Percentiles rank a stretch among this genome's conserved stretches.
Conservation (phyloP, 2,329 filamentous ascomycete species). For the Fusarium tuaranense region DNA sequence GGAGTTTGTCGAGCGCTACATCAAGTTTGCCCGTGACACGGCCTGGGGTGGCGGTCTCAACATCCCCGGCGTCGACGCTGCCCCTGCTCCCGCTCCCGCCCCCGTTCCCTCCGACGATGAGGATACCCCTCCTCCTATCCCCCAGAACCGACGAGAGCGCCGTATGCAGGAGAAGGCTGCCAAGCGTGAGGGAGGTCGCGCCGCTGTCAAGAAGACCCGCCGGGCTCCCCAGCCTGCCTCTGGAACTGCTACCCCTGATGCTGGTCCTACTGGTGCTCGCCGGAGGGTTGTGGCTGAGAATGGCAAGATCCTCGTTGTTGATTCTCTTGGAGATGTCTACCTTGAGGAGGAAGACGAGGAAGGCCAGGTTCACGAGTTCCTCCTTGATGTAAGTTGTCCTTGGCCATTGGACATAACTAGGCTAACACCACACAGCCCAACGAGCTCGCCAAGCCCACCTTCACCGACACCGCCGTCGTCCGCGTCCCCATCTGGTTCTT, state of each 20-base stretch:
- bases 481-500: constrained; percentile 82
- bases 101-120: constrained; percentile 60
- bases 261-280: constrained; percentile 75
- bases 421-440: constrained; percentile 68
- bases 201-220: constrained; percentile 59
- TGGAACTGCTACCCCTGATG: constrained; percentile 64
- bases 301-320: constrained; percentile 93
- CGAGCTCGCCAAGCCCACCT: constrained; percentile 80
- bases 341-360: constrained; percentile 93
- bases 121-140: constrained; percentile 61
- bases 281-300: constrained; percentile 94
- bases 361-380: constrained; percentile 82
- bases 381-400: constrained; percentile 80
- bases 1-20: constrained; percentile 92
- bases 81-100: constrained; percentile 56
- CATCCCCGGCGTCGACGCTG: constrained; percentile 74
- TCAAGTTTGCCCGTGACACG: constrained; percentile 86
- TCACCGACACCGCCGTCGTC: constrained; percentile 85
- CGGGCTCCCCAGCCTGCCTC: constrained; percentile 49
- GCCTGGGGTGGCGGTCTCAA: constrained; percentile 89
- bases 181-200: constrained; percentile 75
- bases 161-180: constrained; percentile 88
- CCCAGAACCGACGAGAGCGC: constrained; percentile 86
- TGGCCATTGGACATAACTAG: background rate
- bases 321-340: constrained; percentile 91